A percentile compares a stretch with the other conserved stretches of the same genome.
These are phyloP conservation scores for Thermochaetoides thermophila DNA, from an alignment of 495 filamentous ascomycete genomes.

Conservation along the genomic window DNA sequence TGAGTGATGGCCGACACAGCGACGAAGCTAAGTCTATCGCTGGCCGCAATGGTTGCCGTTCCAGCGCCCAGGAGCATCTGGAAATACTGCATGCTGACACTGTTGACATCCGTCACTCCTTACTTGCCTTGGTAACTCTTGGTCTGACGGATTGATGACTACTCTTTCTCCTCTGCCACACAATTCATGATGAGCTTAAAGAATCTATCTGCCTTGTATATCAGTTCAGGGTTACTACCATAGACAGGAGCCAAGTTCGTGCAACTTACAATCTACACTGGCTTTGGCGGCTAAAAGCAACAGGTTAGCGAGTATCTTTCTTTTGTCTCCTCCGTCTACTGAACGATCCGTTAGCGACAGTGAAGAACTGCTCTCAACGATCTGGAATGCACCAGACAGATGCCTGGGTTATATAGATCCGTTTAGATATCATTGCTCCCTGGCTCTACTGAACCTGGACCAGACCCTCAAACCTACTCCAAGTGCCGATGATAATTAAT, in stretches of 20 bases:
- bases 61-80: conserved; percentile 17
- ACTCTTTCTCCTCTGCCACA: conserved; percentile 19
- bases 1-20: conserved; percentile 28
- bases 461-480: too few relatives aligned
- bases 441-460: too few relatives aligned
- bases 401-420: too few relatives aligned
- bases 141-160: conserved; percentile 30
- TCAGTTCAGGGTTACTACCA: not conserved
- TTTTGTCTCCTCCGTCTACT: too few relatives aligned
- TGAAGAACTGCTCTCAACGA: too few relatives aligned
- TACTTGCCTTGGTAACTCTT: conserved; percentile 35
- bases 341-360: too few relatives aligned
- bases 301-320: too few relatives aligned
- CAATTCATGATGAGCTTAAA: conserved; percentile 25
- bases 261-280: conserved; percentile 5
- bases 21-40: conserved; percentile 27
- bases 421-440: too few relatives aligned
- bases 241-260: too few relatives aligned
- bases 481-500: too few relatives aligned
- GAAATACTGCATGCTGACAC: conserved; percentile 31
- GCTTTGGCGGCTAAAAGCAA: conserved; percentile 3
- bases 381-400: too few relatives aligned
- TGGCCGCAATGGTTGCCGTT: conserved; percentile 24
- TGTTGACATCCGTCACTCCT: too few relatives aligned
- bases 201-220: conserved; percentile 22